Percentiles rank a stretch among this genome's conserved stretches.
These are phyloP conservation scores for Nematodospora anomalae DNA, from an alignment of 1,139 yeast species.

Conservation along the genomic window DNA sequence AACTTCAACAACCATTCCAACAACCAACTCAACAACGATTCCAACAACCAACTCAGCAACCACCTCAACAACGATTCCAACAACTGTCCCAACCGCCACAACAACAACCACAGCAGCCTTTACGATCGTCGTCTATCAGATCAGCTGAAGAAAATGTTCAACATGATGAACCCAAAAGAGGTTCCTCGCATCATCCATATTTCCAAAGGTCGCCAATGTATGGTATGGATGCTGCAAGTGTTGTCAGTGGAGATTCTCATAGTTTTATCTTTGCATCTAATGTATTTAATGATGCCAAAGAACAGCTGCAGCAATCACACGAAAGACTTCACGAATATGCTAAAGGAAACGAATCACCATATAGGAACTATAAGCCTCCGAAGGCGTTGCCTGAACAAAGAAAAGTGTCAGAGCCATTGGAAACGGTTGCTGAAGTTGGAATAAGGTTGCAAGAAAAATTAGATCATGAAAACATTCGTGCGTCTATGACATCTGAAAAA, in stretches of 20 bases:
- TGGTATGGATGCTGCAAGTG: slow-evolving; percentile 9
- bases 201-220: slow-evolving; percentile 13
- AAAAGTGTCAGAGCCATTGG: slow-evolving; percentile 27
- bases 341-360: slow-evolving; percentile 17
- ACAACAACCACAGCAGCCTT: slow-evolving; percentile 1
- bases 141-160: not conserved
- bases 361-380: slow-evolving; percentile 22
- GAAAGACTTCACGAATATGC: slow-evolving; percentile 25
- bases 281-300: slow-evolving; percentile 5
- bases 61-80: not conserved
- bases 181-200: slow-evolving; percentile 18
- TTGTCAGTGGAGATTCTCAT: slow-evolving; percentile 27
- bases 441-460: slow-evolving; percentile 25
- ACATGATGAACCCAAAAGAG: not conserved
- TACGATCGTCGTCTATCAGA: not conserved
- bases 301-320: slow-evolving; percentile 14
- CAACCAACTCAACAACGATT: not conserved
- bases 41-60: slow-evolving; percentile 1
- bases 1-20: no score
- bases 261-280: slow-evolving; percentile 29
- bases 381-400: slow-evolving; percentile 8
- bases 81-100: slow-evolving; percentile 1
- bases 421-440: slow-evolving; percentile 29
- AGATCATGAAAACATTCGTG: slow-evolving; percentile 12
- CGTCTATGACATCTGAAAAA: slow-evolving; percentile 7